Evolutionary conservation across 73 alveolate genomes (phyloP), one percentile per base, ranked within the genome.

Genomic region (Paraurostyla sp.): DNA sequence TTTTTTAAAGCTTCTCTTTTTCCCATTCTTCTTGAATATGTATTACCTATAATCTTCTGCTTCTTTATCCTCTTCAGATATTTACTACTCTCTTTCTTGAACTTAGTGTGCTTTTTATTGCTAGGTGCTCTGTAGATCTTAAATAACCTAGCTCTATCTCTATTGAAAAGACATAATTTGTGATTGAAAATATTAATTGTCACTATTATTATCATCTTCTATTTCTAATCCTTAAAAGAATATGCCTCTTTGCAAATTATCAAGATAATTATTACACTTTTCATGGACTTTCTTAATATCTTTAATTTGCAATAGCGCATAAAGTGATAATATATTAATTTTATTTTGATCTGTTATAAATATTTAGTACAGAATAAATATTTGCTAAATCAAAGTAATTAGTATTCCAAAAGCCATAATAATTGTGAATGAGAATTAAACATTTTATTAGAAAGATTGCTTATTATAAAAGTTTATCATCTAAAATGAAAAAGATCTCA

Each of bases 51-150:
- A 78, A 6, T 23, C 25, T 78, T 54, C 76, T 9, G 76, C 89
- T 32, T 78, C 89, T 36, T 78, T 78, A 51, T 78, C 80, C 36
- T 54, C 89, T 35, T 78, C 76, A 20, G 86, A 73, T 35, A 38
- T 16, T 65, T 22, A 9, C 11, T 56, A 65, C 7, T 65, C 82
- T 65, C 57, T 45, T 45, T 45, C 18, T 45, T 45, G 11, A 45
- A 9, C 56, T 45, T 16, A 9, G 9, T 9, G 56, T 45, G 16
- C 56, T 45, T 11, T 16, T 11, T 45, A 16, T 9, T 45, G 9
- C 16, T 11, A 45, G 56, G 56, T 16, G 16, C 16, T 45, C 56
- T 9, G 16, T 45, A 16, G 16, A 45, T 45, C 16, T 16, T 11
- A 11, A 16, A 9, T 16, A 45, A 45, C 22, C 9, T 45, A 45